Conservation (phyloP, 495 filamentous ascomycete genomes). For the Echria macrotheca region DNA sequence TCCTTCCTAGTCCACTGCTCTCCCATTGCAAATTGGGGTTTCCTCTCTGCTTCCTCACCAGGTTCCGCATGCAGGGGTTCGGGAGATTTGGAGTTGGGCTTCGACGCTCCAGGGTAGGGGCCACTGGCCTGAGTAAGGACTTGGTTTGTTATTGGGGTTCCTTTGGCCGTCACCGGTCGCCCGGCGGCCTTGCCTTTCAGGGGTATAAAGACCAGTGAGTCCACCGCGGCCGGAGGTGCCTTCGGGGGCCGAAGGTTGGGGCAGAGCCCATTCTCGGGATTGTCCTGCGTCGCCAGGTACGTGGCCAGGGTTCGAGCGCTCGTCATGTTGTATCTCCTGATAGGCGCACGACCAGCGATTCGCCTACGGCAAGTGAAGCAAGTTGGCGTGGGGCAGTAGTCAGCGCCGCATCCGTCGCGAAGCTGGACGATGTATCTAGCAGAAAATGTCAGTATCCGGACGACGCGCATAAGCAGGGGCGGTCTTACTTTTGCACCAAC, state of each 20-base stretch:
- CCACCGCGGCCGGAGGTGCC: conserved; percentile 33
- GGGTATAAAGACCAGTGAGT: conserved; percentile 33
- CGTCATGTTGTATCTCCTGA: conserved; percentile 64
- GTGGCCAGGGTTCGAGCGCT: conserved; percentile 73
- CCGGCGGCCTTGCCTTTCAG: conserved; percentile 5
- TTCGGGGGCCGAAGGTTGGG: conserved; percentile 41
- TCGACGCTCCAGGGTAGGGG: too few species aligned
- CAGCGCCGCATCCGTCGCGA: conserved; percentile 69
- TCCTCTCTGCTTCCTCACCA: not conserved
- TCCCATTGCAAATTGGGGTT: conserved; percentile 21
- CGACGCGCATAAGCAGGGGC: not conserved
- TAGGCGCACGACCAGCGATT: conserved; percentile 56
- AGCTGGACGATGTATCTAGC: conserved; percentile 80
- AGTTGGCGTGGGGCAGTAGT: conserved; percentile 66
- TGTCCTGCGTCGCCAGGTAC: conserved; percentile 71
- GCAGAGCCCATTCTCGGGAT: conserved; percentile 71
- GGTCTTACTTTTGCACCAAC: conserved; percentile 47
- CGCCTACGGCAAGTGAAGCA: conserved; percentile 75
- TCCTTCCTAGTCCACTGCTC: conserved; percentile 60
- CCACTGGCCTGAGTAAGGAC: too few species aligned
- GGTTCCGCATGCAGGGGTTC: too few species aligned
- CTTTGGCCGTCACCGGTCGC: too few species aligned
- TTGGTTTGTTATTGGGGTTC: too few species aligned
- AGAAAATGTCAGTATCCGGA: conserved; percentile 11
- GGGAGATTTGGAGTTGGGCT: too few species aligned